Evolutionary conservation across 805 yeast genomes (phyloP).

Genomic region (Cyberlindnera xylosilytica): DNA sequence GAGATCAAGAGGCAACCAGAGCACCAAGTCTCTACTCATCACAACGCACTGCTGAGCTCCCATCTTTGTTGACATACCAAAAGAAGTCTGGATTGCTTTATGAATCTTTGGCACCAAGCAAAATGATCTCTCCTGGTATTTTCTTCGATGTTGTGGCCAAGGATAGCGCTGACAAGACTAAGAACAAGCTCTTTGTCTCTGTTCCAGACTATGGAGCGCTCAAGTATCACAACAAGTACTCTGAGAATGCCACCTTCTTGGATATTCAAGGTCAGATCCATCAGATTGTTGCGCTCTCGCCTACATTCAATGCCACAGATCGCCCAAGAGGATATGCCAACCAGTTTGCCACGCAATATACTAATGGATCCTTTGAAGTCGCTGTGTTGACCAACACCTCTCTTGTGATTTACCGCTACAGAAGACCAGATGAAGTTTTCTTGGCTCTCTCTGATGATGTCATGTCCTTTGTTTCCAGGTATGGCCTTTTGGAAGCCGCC

Average conservation of each 20-base stretch:
- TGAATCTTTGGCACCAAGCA: slow-evolving; percentile 53
- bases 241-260: slow-evolving; percentile 79
- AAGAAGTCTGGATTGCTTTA: slow-evolving; percentile 54
- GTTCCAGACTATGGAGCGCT: slow-evolving; percentile 84
- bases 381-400: slow-evolving; percentile 83
- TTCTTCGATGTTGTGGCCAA: slow-evolving; percentile 61
- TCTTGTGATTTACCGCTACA: slow-evolving; percentile 68
- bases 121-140: slow-evolving; percentile 81
- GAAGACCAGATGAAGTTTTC: slow-evolving; percentile 77
- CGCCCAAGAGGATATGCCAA: slow-evolving; percentile 84
- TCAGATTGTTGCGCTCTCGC: slow-evolving; percentile 68
- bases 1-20: slow-evolving; percentile 32
- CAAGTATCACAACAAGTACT: slow-evolving; percentile 64
- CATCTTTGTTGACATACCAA: slow-evolving; percentile 43
- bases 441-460: slow-evolving; percentile 68
- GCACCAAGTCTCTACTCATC: slow-evolving; percentile 19
- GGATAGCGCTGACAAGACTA: slow-evolving; percentile 13
- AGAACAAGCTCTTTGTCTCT: slow-evolving; percentile 62
- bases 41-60: slow-evolving; percentile 20
- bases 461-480: slow-evolving; percentile 66
- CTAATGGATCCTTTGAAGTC: slow-evolving; percentile 59
- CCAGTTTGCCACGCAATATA: slow-evolving; percentile 82
- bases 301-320: slow-evolving; percentile 66
- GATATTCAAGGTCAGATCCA: slow-evolving; percentile 61
- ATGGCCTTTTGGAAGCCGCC: slow-evolving; percentile 88